Percentiles rank a stretch among this genome's conserved stretches.
These are phyloP conservation scores for Megacollybia platyphylla DNA, from an alignment of 1,284 basidiomycete species.

Conservation along the genomic window DNA sequence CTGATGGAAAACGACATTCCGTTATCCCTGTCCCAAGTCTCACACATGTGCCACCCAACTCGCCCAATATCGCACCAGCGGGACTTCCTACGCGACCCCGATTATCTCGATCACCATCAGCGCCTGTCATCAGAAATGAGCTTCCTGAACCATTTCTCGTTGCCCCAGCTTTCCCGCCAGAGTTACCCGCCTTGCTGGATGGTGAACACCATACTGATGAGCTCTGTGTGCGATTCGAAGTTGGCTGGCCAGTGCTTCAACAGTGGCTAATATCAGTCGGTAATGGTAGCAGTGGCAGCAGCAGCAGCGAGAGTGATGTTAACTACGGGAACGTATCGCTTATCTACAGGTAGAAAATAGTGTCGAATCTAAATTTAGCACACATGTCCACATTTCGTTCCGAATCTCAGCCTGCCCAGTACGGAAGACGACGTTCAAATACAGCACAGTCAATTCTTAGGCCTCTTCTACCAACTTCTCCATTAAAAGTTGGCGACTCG, in stretches of 20 bases:
- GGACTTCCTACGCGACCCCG: constrained; percentile 26
- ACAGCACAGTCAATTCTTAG: constrained; percentile 54
- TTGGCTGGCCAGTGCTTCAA: constrained; percentile 76
- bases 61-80: constrained; percentile 5
- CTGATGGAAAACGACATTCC: constrained; percentile 25
- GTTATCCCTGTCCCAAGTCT: constrained; percentile 11
- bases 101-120: constrained; percentile 26
- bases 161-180: constrained; percentile 32
- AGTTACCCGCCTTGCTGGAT: constrained; percentile 57
- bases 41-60: constrained; percentile 3
- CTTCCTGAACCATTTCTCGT: constrained; percentile 9
- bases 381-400: constrained; percentile 45
- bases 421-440: constrained; percentile 54
- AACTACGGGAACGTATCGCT: constrained; percentile 27
- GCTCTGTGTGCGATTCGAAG: constrained; percentile 70
- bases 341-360: constrained; percentile 21
- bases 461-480: constrained; percentile 19
- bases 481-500: constrained; percentile 47
- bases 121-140: constrained; percentile 13
- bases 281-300: constrained; percentile 21
- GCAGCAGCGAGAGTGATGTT: constrained; percentile 20
- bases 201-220: constrained; percentile 90
- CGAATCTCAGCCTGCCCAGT: constrained; percentile 44
- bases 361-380: no score
- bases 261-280: constrained; percentile 61